Percentiles rank a stretch among this genome's conserved stretches.
Conservation (phyloP, 805 yeast genomes). For the Sugiyamaella chiloensis region DNA sequence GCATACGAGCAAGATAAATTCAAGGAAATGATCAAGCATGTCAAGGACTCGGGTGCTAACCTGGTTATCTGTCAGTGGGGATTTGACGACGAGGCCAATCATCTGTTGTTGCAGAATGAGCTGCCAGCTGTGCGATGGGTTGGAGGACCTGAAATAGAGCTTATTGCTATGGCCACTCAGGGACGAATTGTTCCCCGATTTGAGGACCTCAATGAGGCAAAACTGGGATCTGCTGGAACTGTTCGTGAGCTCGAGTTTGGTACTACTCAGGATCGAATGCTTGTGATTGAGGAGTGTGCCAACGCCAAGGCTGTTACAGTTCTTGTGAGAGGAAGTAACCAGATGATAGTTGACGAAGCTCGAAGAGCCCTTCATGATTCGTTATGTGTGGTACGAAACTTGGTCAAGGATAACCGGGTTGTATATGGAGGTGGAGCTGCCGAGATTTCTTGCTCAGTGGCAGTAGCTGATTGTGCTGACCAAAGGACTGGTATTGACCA, state of each 20-base stretch:
- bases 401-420: conserved; percentile 84
- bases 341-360: conserved; percentile 97
- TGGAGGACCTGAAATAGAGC: conserved; percentile 94
- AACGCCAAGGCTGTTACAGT: conserved; percentile 88
- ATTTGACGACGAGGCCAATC: conserved; percentile 97
- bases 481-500: conserved; percentile 93
- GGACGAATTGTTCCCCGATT: conserved; percentile 97
- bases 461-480: conserved; percentile 88
- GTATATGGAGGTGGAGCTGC: conserved; percentile 99
- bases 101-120: conserved; percentile 78
- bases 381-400: conserved; percentile 93
- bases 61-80: conserved; percentile 99
- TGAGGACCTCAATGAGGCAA: conserved; percentile 78
- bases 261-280: conserved; percentile 94
- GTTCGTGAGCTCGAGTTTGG: conserved; percentile 91
- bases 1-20: conserved; percentile 89
- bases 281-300: conserved; percentile 86
- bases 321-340: conserved; percentile 91
- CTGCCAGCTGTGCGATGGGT: conserved; percentile 99
- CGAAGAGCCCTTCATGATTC: conserved; percentile 96
- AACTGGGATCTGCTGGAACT: conserved; percentile 83
- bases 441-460: conserved; percentile 88
- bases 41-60: conserved; percentile 89
- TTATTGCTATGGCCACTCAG: conserved; percentile 94
- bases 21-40: conserved; percentile 80